These are phyloP conservation scores for Curvularia spicifera DNA, from an alignment of 2,329 filamentous ascomycete genomes.

Conservation along the genomic window DNA sequence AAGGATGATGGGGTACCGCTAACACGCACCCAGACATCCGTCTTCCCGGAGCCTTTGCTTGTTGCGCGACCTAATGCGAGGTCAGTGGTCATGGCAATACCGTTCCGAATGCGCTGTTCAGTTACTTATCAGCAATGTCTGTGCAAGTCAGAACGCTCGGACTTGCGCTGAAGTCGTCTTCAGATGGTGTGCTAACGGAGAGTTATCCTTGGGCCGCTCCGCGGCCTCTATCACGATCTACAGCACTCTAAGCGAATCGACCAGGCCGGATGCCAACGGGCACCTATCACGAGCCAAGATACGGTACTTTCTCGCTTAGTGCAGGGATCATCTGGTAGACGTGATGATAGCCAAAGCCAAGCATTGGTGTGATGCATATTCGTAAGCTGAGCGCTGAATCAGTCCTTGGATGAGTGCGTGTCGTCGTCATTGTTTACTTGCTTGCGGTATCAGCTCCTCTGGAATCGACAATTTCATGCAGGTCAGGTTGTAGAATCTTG, in stretches of 20 bases:
- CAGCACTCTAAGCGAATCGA: not conserved
- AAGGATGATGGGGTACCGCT: not conserved
- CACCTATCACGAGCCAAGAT: not conserved
- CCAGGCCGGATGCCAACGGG: not conserved
- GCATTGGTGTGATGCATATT: not conserved
- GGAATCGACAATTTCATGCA: not conserved
- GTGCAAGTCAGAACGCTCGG: not conserved
- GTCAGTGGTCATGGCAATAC: not conserved
- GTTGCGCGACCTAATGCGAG: not conserved
- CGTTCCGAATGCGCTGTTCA: not conserved
- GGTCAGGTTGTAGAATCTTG: not conserved
- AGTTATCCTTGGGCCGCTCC: not conserved
- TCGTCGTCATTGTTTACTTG: not conserved
- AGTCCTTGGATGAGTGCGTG: not conserved
- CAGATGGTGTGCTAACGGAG: not conserved
- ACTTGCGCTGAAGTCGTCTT: not conserved
- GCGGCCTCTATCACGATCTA: not conserved
- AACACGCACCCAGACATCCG: not conserved
- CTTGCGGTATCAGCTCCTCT: not conserved
- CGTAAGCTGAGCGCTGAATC: not conserved
- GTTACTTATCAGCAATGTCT: not conserved
- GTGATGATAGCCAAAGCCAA: slow-evolving; percentile 1
- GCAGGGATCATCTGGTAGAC: slow-evolving; percentile 2
- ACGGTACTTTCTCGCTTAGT: slow-evolving; percentile 3
- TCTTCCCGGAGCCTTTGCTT: not conserved